A percentile compares a stretch with the other conserved stretches of the same genome.
phyloP scores from a whole-genome alignment of 164 flowering plant genomes.

The Macadamia tetraphylla region DNA sequence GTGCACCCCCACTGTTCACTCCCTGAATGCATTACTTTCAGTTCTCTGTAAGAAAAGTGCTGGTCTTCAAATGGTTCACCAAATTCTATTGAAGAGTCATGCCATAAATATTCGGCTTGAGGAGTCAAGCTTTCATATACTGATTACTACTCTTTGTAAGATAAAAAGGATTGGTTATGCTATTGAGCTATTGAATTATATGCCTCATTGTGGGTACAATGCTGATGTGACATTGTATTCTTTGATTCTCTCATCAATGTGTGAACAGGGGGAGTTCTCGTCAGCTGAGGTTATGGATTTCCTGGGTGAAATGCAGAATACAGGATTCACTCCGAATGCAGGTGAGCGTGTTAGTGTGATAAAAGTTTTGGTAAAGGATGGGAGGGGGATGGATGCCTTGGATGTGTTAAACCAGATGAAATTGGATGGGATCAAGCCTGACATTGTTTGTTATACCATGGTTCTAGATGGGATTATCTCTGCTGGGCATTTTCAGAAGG shows the following conservation, averaged over 20 bases:
- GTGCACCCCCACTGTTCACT: slow-evolving; percentile 55
- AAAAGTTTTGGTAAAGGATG: slow-evolving; percentile 40
- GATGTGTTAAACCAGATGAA: slow-evolving; percentile 54
- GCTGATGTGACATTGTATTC: slow-evolving; percentile 46
- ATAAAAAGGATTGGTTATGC: slow-evolving; percentile 45
- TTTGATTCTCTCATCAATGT: slow-evolving; percentile 36
- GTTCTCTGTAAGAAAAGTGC: slow-evolving; percentile 35
- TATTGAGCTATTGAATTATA: slow-evolving; percentile 37
- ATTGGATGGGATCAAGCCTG: slow-evolving; percentile 52
- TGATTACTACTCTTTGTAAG: slow-evolving; percentile 55
- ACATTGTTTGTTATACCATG: slow-evolving; percentile 48
- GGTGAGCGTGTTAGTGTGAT: slow-evolving; percentile 48
- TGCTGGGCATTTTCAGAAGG: slow-evolving; percentile 35
- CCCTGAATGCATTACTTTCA: slow-evolving; percentile 50
- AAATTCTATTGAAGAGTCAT: slow-evolving; percentile 39
- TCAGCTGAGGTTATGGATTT: slow-evolving; percentile 36
- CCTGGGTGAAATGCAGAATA: slow-evolving; percentile 36
- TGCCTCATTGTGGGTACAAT: slow-evolving; percentile 40
- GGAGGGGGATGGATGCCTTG: slow-evolving; percentile 44
- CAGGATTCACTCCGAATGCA: slow-evolving; percentile 40
- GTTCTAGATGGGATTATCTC: slow-evolving; percentile 43
- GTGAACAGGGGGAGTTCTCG: slow-evolving; percentile 23
- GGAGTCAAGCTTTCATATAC: slow-evolving; percentile 43
- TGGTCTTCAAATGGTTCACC: slow-evolving; percentile 40
- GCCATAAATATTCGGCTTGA: slow-evolving; percentile 56